Conservation (phyloP, 2,329 filamentous ascomycete genomes). For the Penicillium corylophilum region DNA sequence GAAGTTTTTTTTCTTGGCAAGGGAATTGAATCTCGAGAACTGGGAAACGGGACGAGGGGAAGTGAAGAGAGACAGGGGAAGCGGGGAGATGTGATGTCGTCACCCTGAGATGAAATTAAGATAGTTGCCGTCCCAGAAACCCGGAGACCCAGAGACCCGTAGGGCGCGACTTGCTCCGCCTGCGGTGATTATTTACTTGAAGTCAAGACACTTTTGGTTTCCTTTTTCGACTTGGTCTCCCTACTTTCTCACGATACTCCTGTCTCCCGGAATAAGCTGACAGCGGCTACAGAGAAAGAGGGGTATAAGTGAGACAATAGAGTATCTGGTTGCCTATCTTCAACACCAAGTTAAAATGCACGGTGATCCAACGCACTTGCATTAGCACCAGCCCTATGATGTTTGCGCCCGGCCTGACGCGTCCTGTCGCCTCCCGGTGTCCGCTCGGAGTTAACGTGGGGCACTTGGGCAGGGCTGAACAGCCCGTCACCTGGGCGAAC, state of each 20-base stretch:
- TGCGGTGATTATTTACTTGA: neutral
- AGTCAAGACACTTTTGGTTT: too few relatives aligned
- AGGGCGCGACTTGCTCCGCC: neutral
- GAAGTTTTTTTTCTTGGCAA: neutral
- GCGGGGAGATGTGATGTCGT: slow-evolving; percentile 15
- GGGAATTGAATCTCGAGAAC: neutral
- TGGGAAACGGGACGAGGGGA: neutral
- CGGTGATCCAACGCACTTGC: neutral
- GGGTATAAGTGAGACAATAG: neutral
- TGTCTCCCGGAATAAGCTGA: neutral
- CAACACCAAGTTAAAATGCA: neutral
- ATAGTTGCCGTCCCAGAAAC: neutral
- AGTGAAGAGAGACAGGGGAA: slow-evolving; percentile 1
- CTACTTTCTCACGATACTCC: neutral
- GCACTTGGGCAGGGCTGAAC: slow-evolving; percentile 3
- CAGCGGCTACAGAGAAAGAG: neutral
- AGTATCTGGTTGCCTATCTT: neutral
- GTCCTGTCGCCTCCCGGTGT: neutral
- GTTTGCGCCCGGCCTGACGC: slow-evolving; percentile 1
- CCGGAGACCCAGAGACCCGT: neutral
- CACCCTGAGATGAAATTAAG: slow-evolving; percentile 6
- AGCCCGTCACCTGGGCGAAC: neutral
- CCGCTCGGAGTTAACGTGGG: neutral
- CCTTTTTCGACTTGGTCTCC: too few relatives aligned
- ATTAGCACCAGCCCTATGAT: neutral